Conservation (phyloP, 768 basidiomycete genomes). For the Kwoniella dejecticola region DNA sequence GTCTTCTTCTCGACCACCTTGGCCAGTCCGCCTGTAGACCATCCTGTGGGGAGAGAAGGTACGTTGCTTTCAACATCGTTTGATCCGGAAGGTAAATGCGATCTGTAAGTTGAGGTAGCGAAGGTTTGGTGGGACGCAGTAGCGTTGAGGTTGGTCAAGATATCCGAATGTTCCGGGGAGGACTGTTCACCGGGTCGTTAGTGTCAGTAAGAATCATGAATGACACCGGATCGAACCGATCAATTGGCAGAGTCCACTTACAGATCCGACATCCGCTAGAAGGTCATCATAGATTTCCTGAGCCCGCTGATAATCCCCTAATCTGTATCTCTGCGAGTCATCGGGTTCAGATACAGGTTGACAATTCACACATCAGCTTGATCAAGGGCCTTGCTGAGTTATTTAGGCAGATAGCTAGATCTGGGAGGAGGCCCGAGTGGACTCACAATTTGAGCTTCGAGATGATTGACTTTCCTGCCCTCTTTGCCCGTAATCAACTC, state of each 20-base stretch:
- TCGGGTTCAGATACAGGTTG: too few species aligned
- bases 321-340: conserved; percentile 68
- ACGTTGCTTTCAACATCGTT: conserved; percentile 57
- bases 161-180: conserved; percentile 84
- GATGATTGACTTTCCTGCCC: conserved; percentile 68
- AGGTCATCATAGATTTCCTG: conserved; percentile 78
- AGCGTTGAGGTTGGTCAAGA: conserved; percentile 80
- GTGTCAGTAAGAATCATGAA: too few species aligned
- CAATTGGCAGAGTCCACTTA: conserved; percentile 57
- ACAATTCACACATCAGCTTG: too few species aligned
- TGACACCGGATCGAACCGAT: neutral
- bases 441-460: conserved; percentile 85
- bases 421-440: neutral
- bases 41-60: conserved; percentile 49
- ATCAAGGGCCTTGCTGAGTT: too few species aligned
- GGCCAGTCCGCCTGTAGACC: conserved; percentile 28
- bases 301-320: conserved; percentile 71
- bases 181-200: conserved; percentile 58
- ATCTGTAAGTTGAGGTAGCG: conserved; percentile 58
- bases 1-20: conserved; percentile 16
- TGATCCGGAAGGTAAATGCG: conserved; percentile 45
- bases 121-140: conserved; percentile 82
- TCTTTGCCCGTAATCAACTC: conserved; percentile 56
- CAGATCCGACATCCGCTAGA: conserved; percentile 74
- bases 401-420: neutral